Conservation (phyloP, 2,329 filamentous ascomycete species). For the Harringtonia lauricola region DNA sequence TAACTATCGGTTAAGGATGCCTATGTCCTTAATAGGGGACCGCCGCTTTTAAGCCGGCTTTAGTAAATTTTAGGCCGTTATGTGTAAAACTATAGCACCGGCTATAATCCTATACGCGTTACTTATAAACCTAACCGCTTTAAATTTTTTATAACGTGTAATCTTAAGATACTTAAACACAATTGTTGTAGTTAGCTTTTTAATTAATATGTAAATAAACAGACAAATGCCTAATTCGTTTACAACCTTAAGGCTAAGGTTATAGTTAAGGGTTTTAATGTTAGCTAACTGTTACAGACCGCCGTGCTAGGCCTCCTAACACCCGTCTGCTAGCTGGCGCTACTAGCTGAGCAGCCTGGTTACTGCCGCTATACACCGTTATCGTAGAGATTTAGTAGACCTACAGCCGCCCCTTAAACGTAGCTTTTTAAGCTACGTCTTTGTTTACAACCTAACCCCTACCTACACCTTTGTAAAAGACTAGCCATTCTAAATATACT, state of each 20-base stretch:
- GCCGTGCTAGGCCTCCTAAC: too few species aligned
- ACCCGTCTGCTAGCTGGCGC: too few species aligned
- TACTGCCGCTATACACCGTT: too few species aligned
- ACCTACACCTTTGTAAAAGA: too few species aligned
- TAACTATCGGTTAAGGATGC: slow-evolving; percentile 3
- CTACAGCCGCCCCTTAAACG: too few species aligned
- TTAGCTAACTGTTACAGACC: neutral
- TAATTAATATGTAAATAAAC: neutral
- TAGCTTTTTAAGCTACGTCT: too few species aligned
- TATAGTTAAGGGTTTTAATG: neutral
- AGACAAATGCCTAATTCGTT: neutral
- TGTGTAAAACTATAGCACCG: too few species aligned
- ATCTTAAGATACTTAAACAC: slow-evolving; percentile 1
- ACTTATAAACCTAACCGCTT: neutral
- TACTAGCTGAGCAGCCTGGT: neutral
- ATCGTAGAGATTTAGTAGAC: too few species aligned
- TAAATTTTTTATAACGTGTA: neutral
- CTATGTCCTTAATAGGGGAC: neutral
- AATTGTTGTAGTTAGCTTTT: neutral
- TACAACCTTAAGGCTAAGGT: neutral
- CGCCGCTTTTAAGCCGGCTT: neutral
- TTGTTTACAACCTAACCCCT: too few species aligned
- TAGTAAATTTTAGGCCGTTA: too few species aligned
- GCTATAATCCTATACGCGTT: neutral
- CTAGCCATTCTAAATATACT: too few species aligned